phyloP scores from a whole-genome alignment of 495 filamentous ascomycete genomes.

The Podospora fimiseda region DNA sequence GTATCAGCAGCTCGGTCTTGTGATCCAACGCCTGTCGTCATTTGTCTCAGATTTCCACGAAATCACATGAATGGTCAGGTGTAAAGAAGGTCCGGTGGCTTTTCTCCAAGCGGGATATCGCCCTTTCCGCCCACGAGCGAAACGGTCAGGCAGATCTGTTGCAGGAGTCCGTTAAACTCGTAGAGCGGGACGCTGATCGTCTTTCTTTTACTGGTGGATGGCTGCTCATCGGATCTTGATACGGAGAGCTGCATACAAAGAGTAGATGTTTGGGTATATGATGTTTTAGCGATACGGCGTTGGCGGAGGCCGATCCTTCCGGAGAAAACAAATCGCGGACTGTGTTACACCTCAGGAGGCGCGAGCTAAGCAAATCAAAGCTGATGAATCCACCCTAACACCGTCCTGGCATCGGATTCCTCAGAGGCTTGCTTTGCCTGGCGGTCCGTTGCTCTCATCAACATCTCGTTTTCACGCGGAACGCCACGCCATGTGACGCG shows the following conservation, averaged over 20 bases:
- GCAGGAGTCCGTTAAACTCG: not conserved
- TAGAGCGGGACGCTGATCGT: no score
- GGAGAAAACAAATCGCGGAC: not conserved
- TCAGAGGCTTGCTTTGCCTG: not conserved
- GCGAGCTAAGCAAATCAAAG: conserved; percentile 15
- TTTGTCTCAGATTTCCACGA: conserved; percentile 3
- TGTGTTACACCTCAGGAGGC: no score
- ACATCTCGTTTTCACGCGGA: not conserved
- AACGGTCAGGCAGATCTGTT: not conserved
- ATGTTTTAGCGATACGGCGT: no score
- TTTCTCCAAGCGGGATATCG: not conserved
- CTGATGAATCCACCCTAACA: not conserved
- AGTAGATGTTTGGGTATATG: not conserved
- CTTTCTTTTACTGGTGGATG: no score
- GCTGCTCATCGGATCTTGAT: conserved; percentile 8
- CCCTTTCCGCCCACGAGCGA: not conserved
- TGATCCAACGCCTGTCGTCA: conserved; percentile 2
- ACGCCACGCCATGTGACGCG: conserved; percentile 24
- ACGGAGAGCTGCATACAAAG: conserved; percentile 6
- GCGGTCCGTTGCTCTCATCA: no score
- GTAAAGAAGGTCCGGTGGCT: not conserved
- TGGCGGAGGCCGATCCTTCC: not conserved
- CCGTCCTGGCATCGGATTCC: not conserved
- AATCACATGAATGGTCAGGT: conserved; percentile 14
- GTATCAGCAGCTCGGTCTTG: not conserved